Evolutionary conservation across 495 filamentous ascomycete genomes (phyloP), one percentile per base, ranked within the genome.

Genomic region (Talaromyces nanjingensis): DNA sequence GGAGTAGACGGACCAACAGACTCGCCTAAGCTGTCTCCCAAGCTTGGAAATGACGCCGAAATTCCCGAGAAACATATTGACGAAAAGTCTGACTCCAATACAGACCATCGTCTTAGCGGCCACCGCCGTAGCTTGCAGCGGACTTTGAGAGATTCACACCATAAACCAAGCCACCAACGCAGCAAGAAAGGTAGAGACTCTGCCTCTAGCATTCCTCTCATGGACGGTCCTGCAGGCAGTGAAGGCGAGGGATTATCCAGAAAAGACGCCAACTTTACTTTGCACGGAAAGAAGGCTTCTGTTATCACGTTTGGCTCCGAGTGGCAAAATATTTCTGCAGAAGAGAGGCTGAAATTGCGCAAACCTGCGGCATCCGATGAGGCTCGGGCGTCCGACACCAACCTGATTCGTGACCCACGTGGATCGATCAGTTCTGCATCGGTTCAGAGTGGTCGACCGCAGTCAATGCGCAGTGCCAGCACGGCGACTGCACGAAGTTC

Each of bases 221-320:
- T 91, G 24, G 90, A 93, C 37, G 77, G 61, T 65, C 66, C 57
- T 76, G 72, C 68, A 33, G 66, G 58, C 14, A 59, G 63, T 24
- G 76, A 37, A 83, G 79, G 78, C 14, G 91, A 93, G 72, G 84
- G 87, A 9, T 81, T 98, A 8, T 75, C 87, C 14, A 84, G 94
- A 18, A 89, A 88, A 27, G 85, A 88, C 11, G 91, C 91, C 11
- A 96, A 89, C 67, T 98, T 98, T 72, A 96, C 91, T 5, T 88
- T 98, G 4, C 94, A 98, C 70, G 94, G 94, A 62, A 98, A 98
- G 79, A 98, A 98, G 73, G 94, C 94, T 2, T 96, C 91, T 0
- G 89, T 98, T 58, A 88, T 98, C 64, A 96, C 91, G 29, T 96
- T 98, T 73, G 93, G 93, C 7, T 88, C 86, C 42, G 96, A 97